A percentile compares a stretch with the other conserved stretches of the same genome.
phyloP scores from a whole-genome alignment of 148 eudicot species.

The Arctostaphylos glauca region DNA sequence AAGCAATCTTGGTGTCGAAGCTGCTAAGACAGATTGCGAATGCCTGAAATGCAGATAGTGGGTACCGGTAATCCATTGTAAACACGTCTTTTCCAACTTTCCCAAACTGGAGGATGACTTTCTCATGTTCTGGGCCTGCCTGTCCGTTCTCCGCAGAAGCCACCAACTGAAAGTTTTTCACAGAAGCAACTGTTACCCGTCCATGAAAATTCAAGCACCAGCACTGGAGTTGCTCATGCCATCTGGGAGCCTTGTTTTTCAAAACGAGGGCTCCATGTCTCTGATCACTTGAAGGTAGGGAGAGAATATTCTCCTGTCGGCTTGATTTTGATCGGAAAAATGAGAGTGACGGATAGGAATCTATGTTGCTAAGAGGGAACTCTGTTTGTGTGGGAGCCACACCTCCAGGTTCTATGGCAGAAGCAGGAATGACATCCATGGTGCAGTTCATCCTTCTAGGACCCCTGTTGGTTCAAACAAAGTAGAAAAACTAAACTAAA shows the following conservation, averaged over 20 bases:
- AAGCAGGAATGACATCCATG: conserved; percentile 24
- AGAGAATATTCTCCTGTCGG: not conserved
- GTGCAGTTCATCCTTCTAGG: conserved; percentile 28
- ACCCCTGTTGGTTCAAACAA: conserved; percentile 22
- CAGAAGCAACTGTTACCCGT: conserved; percentile 27
- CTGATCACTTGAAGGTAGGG: conserved; percentile 6
- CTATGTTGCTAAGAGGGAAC: conserved; percentile 15
- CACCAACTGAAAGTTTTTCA: conserved; percentile 29
- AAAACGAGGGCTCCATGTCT: conserved; percentile 15
- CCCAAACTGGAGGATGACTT: conserved; percentile 30
- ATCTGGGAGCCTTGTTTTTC: conserved; percentile 27
- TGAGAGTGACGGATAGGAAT: conserved; percentile 17
- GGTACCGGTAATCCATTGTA: conserved; percentile 29
- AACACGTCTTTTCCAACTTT: conserved; percentile 30
- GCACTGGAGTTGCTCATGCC: conserved; percentile 34
- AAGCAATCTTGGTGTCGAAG: conserved; percentile 28
- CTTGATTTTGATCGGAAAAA: conserved; percentile 20
- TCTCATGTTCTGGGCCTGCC: conserved; percentile 13
- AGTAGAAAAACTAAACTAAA: not conserved
- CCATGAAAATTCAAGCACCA: conserved; percentile 33
- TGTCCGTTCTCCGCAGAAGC: conserved; percentile 11
- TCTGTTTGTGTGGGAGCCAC: conserved; percentile 29
- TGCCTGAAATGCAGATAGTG: conserved; percentile 28
- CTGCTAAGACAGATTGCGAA: conserved; percentile 31
- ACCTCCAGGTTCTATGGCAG: conserved; percentile 22